phyloP scores from a whole-genome alignment of 2,329 filamentous ascomycete genomes.

The Alternaria brassicae region DNA sequence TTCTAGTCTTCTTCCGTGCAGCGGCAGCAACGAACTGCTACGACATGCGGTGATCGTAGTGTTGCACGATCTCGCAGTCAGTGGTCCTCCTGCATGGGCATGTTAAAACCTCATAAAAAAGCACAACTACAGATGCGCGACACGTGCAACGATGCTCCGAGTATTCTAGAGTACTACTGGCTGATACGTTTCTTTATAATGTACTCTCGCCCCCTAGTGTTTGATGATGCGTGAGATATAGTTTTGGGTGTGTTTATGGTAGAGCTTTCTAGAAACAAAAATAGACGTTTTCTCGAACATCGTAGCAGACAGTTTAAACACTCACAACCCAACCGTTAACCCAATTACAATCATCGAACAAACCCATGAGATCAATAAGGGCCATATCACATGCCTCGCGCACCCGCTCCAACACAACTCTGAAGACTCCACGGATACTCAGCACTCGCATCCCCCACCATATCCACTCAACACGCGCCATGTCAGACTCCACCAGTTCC shows the following conservation, averaged over 20 bases:
- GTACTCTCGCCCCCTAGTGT: not conserved
- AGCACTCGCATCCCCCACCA: not conserved
- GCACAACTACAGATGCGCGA: not conserved
- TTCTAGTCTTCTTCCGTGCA: not conserved
- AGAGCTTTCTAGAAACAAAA: constrained; percentile 6
- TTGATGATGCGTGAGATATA: not conserved
- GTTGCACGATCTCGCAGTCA: not conserved
- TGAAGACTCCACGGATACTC: not conserved
- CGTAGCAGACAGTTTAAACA: not conserved
- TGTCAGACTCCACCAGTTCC: constrained; percentile 1
- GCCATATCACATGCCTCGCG: not conserved
- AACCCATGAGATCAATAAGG: not conserved
- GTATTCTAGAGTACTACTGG: not conserved
- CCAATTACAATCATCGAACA: not conserved
- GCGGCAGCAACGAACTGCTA: not conserved
- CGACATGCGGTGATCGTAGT: not conserved
- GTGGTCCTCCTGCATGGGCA: not conserved
- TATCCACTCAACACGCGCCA: not conserved
- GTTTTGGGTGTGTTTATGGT: not conserved
- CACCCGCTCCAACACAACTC: not conserved
- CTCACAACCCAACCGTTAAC: not conserved
- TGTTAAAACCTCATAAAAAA: not conserved
- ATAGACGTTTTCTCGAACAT: not conserved
- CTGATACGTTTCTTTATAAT: not conserved
- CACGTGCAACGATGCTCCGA: not conserved